These are phyloP conservation scores for Xylaria flabelliformis DNA, from an alignment of 495 filamentous ascomycete species.

Conservation along the genomic window DNA sequence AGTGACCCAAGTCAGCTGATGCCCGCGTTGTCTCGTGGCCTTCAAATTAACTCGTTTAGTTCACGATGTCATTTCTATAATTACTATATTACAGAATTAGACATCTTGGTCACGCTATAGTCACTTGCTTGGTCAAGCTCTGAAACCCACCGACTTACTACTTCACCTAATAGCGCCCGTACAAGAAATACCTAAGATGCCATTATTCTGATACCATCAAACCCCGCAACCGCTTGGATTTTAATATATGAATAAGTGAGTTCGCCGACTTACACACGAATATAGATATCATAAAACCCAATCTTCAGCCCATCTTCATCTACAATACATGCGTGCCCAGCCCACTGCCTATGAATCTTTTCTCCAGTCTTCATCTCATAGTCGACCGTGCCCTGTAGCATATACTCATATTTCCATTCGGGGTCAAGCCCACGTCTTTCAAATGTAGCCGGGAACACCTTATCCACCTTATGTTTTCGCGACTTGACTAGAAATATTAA, in stretches of 20 bases:
- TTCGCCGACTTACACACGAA: constrained; percentile 28
- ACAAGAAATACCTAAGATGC: background rate
- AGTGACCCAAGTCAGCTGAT: constrained; percentile 17
- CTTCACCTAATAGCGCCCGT: background rate
- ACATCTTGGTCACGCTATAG: background rate
- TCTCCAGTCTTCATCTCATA: constrained; percentile 32
- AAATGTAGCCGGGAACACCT: constrained; percentile 45
- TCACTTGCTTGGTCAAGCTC: background rate
- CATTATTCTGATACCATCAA: background rate
- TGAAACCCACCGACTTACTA: background rate
- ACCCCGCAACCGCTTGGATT: background rate
- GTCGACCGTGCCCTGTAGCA: constrained; percentile 42
- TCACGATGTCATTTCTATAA: constrained; percentile 11
- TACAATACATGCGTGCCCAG: constrained; percentile 30
- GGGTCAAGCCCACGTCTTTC: background rate
- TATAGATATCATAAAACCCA: constrained; percentile 40
- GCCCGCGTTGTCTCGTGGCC: constrained; percentile 1
- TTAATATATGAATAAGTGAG: background rate
- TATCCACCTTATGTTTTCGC: constrained; percentile 41
- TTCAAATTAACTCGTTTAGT: background rate
- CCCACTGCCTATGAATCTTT: constrained; percentile 29
- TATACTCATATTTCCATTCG: constrained; percentile 36
- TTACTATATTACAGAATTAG: background rate
- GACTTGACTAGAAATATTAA: constrained; percentile 30
- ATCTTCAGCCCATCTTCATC: constrained; percentile 32